Conservation (phyloP, 768 basidiomycete species). For the Xanthoconium purpureum region DNA sequence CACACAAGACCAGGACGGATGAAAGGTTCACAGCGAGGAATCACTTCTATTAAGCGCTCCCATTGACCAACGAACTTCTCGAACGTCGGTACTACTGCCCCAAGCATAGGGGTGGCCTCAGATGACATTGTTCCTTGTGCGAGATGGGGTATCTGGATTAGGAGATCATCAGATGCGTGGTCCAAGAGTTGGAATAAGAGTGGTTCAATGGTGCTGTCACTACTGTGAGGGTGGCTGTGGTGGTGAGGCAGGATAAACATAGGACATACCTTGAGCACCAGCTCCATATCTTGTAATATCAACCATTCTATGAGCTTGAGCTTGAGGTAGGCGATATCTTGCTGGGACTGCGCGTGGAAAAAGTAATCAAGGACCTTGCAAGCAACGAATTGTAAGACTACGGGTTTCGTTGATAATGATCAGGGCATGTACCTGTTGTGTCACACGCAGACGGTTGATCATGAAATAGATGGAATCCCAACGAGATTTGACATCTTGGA, state of each 20-base stretch:
- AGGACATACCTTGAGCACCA: no score
- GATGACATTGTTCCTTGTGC: neutral
- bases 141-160: no score
- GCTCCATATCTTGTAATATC: no score
- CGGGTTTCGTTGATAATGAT: no score
- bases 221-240: no score
- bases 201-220: no score
- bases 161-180: no score
- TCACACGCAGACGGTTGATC: neutral
- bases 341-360: neutral
- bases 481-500: neutral
- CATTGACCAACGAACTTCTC: neutral
- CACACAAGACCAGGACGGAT: neutral
- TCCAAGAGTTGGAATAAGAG: no score
- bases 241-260: no score
- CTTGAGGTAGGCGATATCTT: neutral
- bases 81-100: neutral
- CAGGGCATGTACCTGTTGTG: neutral
- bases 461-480: neutral
- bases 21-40: neutral
- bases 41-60: neutral
- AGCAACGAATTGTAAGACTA: no score
- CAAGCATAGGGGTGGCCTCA: neutral
- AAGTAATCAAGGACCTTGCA: neutral
- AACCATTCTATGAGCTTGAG: neutral